Conservation (phyloP, 2,329 filamentous ascomycete species). For the Diaporthe sp. region DNA sequence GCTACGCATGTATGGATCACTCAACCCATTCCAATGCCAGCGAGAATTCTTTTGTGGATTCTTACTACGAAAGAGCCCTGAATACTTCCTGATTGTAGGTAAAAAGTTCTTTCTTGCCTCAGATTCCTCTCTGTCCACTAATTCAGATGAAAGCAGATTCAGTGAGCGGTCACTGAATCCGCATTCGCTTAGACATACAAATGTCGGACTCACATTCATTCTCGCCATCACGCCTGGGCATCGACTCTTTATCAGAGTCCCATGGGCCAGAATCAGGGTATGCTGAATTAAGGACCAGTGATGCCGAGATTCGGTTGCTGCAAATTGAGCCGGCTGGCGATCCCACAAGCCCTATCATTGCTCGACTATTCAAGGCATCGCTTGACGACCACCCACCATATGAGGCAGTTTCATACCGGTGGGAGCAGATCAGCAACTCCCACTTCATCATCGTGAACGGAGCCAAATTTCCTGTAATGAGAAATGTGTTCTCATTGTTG, state of each 20-base stretch:
- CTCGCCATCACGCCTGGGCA: not conserved
- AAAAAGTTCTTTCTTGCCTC: not conserved
- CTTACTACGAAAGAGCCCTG: not conserved
- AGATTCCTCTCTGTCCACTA: not conserved
- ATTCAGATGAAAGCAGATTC: not conserved
- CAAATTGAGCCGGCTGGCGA: not conserved
- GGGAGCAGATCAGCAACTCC: not conserved
- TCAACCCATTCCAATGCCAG: not conserved
- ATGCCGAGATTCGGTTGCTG: not conserved
- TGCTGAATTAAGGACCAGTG: accelerated
- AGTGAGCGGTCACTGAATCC: accelerated
- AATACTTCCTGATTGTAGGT: not conserved
- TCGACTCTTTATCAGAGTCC: accelerated
- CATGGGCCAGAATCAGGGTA: not conserved
- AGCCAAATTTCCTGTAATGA: not conserved
- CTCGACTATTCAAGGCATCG: not conserved
- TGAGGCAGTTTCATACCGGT: not conserved
- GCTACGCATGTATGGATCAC: not conserved
- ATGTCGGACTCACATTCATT: not conserved
- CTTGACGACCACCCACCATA: not conserved
- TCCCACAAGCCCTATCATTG: not conserved
- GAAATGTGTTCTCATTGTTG: not conserved
- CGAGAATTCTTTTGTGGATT: not conserved
- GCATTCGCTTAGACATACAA: not conserved
- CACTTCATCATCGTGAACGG: not conserved